phyloP scores from a whole-genome alignment of 139 green algal species.

The Chlamydomonas sp. region DNA sequence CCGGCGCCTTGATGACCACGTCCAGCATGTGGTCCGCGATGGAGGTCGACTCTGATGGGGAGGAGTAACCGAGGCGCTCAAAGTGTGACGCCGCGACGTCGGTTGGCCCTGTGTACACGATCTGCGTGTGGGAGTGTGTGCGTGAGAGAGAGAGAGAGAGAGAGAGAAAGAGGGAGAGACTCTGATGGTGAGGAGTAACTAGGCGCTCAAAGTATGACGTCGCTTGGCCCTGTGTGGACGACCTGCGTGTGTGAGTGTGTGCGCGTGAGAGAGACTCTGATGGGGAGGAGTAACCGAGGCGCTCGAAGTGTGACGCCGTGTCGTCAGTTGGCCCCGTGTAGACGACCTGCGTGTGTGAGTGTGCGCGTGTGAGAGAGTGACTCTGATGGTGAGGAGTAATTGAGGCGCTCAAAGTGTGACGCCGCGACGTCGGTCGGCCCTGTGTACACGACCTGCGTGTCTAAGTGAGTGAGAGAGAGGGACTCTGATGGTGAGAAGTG shows the following conservation, averaged over 20 bases:
- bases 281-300: constrained; percentile 30
- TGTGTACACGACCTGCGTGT: too few relatives aligned
- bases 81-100: constrained; percentile 34
- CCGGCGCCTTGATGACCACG: constrained; percentile 57
- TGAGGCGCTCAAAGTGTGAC: too few relatives aligned
- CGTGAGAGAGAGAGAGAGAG: not conserved
- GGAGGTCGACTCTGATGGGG: constrained; percentile 21
- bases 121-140: constrained; percentile 13
- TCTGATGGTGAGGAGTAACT: too few relatives aligned
- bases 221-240: too few relatives aligned
- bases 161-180: constrained; percentile 50
- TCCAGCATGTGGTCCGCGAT: constrained; percentile 64
- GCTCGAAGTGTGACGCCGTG: constrained; percentile 33
- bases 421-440: too few relatives aligned
- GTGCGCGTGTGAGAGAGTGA: not conserved
- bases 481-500: constrained; percentile 15
- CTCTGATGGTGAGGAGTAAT: too few relatives aligned
- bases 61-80: constrained; percentile 28
- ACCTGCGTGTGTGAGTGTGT: too few relatives aligned
- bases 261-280: constrained; percentile 32
- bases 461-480: constrained; percentile 48
- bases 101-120: constrained; percentile 47
- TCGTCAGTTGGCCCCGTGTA: constrained; percentile 36
- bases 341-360: constrained; percentile 32
- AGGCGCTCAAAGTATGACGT: too few relatives aligned